Evolutionary conservation across 768 basidiomycete species (phyloP).

Genomic region (Lyophyllum atratum): DNA sequence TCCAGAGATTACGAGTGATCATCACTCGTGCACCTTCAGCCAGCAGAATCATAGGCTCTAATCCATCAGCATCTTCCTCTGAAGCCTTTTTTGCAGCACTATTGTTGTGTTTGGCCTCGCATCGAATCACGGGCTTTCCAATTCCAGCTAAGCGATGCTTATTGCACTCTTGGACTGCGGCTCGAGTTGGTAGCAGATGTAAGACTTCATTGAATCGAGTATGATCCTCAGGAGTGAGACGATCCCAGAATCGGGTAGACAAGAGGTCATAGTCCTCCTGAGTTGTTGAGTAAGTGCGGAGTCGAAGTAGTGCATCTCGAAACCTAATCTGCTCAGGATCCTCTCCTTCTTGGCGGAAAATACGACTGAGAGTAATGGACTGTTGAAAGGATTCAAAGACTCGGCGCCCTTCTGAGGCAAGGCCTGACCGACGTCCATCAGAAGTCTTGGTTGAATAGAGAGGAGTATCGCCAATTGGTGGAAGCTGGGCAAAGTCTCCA

Average conservation of each 20-base stretch:
- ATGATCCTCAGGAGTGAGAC: no score
- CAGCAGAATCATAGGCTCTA: no score
- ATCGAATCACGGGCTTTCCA: background rate
- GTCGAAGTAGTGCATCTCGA: background rate
- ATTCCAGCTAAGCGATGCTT: background rate
- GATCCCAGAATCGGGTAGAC: no score
- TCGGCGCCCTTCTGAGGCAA: background rate
- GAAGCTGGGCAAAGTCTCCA: conserved; percentile 30
- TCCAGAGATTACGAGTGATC: no score
- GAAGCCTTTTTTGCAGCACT: conserved; percentile 3
- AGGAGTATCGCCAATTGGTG: conserved; percentile 27
- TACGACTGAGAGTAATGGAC: background rate
- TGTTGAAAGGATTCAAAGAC: no score
- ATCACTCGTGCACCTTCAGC: no score
- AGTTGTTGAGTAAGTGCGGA: no score
- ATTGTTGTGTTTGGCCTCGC: conserved; percentile 18
- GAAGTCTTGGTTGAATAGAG: conserved; percentile 13
- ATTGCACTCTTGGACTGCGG: conserved; percentile 1
- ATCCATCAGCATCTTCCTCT: no score
- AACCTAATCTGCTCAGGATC: no score
- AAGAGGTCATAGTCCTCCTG: no score
- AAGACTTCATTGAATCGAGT: no score
- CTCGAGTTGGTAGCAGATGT: background rate
- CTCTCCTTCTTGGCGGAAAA: background rate
- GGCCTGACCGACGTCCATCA: background rate